Conservation (phyloP, 352 stramenopile genomes). For the Phytopythium boreale region DNA sequence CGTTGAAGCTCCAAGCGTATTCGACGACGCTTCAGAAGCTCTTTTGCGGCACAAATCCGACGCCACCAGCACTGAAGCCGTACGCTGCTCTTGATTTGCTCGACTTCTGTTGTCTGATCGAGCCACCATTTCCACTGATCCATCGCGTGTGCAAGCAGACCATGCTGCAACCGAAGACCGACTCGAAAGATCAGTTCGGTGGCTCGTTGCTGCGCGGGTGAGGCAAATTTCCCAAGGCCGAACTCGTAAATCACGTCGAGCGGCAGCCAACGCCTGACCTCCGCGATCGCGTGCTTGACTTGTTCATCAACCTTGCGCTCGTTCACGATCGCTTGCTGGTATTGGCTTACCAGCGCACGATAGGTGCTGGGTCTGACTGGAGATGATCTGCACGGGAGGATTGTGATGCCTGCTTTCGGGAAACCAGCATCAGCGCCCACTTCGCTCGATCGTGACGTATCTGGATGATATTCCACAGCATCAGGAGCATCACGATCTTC, state of each 20-base stretch:
- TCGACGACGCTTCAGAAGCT: slow-evolving; percentile 19
- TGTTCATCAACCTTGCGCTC: slow-evolving; percentile 26
- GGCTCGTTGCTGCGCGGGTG: slow-evolving; percentile 55
- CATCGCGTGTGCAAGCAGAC: slow-evolving; percentile 41
- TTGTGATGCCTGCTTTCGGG: neutral
- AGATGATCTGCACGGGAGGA: too few relatives aligned
- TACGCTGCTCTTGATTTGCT: slow-evolving; percentile 11
- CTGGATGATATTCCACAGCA: neutral
- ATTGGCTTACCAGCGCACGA: slow-evolving; percentile 13
- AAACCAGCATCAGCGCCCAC: neutral
- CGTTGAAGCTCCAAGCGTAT: slow-evolving; percentile 36
- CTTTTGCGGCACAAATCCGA: slow-evolving; percentile 25
- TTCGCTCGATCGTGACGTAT: neutral
- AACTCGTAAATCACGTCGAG: slow-evolving; percentile 66
- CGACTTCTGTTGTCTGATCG: slow-evolving; percentile 10
- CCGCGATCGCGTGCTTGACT: slow-evolving; percentile 38
- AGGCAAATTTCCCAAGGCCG: slow-evolving; percentile 57
- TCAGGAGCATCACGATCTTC: neutral
- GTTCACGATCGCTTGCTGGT: slow-evolving; percentile 8
- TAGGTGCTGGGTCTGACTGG: slow-evolving; percentile 11
- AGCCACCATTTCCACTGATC: slow-evolving; percentile 39
- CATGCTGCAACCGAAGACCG: slow-evolving; percentile 34
- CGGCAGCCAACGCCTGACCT: slow-evolving; percentile 56
- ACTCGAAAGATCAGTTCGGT: slow-evolving; percentile 41
- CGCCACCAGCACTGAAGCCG: slow-evolving; percentile 65